phyloP scores from a whole-genome alignment of 2,329 filamentous ascomycete genomes.

The Fusarium brachygibbosum region DNA sequence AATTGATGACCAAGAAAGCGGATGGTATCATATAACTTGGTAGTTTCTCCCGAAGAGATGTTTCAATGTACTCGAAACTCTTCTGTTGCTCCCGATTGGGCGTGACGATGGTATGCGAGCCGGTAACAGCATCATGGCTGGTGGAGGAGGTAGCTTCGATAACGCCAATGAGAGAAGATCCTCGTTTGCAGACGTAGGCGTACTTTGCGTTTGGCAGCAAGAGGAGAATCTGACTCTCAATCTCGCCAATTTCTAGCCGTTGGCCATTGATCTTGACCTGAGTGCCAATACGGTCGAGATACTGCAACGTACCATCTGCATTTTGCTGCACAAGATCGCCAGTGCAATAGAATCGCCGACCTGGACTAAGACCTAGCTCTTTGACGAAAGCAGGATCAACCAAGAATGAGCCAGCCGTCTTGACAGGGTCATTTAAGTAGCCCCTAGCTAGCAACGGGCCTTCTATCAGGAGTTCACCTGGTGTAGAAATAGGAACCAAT shows the following conservation, averaged over 20 bases:
- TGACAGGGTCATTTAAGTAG: constrained; percentile 1
- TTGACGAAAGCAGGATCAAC: not conserved
- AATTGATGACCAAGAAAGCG: constrained; percentile 9
- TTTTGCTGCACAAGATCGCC: constrained; percentile 5
- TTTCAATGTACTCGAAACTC: constrained; percentile 6
- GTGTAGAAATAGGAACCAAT: not conserved
- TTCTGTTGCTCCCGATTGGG: not conserved
- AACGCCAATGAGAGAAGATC: constrained; percentile 1
- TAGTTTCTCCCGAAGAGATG: constrained; percentile 5
- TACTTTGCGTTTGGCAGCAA: not conserved
- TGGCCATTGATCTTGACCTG: constrained; percentile 10
- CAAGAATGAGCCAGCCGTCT: not conserved
- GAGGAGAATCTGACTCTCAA: constrained; percentile 6
- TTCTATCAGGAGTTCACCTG: constrained; percentile 10
- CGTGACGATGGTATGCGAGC: constrained; percentile 2
- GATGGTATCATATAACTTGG: constrained; percentile 12
- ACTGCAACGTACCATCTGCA: not conserved
- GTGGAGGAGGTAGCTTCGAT: not conserved
- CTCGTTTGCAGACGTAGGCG: constrained; percentile 4
- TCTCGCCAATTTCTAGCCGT: not conserved
- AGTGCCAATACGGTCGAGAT: constrained; percentile 1
- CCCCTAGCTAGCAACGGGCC: not conserved
- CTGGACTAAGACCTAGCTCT: not conserved
- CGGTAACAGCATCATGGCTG: not conserved
- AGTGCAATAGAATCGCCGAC: not conserved